Evolutionary conservation across 495 filamentous ascomycete species (phyloP).

Genomic region (Xylaria intraflava): DNA sequence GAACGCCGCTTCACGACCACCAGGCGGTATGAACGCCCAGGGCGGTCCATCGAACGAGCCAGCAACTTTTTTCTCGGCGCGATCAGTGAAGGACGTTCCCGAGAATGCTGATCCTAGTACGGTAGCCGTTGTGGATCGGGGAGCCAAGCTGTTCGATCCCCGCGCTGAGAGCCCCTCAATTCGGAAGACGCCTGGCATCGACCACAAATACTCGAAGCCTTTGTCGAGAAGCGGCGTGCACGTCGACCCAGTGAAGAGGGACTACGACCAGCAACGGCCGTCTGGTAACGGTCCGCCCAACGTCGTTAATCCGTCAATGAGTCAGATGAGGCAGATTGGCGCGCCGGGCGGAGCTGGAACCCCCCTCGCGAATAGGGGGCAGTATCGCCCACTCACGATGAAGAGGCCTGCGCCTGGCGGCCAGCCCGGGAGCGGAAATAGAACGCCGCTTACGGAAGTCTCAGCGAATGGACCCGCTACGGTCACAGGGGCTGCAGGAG

Average conservation of each 20-base stretch:
- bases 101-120: constrained; percentile 25
- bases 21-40: constrained; percentile 1
- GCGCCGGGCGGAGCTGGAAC: constrained; percentile 54
- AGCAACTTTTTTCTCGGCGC: constrained; percentile 70
- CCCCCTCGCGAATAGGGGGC: constrained; percentile 50
- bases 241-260: constrained; percentile 28
- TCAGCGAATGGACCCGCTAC: constrained; percentile 27
- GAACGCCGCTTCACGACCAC: constrained; percentile 10
- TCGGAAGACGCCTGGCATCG: constrained; percentile 81
- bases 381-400: constrained; percentile 55
- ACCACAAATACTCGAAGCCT: constrained; percentile 66
- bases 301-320: constrained; percentile 57
- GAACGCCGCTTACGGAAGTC: constrained; percentile 35
- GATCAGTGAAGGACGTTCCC: constrained; percentile 48
- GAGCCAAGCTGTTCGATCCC: constrained; percentile 66
- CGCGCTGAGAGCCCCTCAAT: constrained; percentile 79
- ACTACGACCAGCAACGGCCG: constrained; percentile 19
- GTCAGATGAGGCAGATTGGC: constrained; percentile 64
- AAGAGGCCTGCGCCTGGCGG: constrained; percentile 41
- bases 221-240: constrained; percentile 46
- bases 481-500: constrained; percentile 13
- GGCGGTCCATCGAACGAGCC: constrained; percentile 25
- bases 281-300: constrained; percentile 2
- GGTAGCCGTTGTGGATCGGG: constrained; percentile 33
- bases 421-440: constrained; percentile 11